These are phyloP conservation scores for Globisporangium nunn DNA, from an alignment of 352 stramenopile genomes.

Conservation along the genomic window DNA sequence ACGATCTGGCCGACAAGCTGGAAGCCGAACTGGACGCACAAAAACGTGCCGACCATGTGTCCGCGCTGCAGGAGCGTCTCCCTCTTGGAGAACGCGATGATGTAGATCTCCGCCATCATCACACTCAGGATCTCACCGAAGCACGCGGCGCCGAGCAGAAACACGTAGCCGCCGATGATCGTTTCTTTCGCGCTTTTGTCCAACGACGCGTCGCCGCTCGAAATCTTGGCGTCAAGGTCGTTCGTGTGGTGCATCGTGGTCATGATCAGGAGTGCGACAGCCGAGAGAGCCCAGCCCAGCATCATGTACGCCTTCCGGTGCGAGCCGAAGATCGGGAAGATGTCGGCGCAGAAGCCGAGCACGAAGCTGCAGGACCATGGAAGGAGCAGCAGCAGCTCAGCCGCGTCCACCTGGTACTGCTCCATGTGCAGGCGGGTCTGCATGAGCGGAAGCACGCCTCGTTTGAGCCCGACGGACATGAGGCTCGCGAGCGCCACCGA, in stretches of 20 bases:
- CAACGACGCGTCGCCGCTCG: slow-evolving; percentile 15
- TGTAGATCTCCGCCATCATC: slow-evolving; percentile 38
- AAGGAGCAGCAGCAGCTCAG: slow-evolving; percentile 24
- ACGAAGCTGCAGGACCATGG: slow-evolving; percentile 34
- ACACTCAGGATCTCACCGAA: slow-evolving; percentile 36
- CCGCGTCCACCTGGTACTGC: slow-evolving; percentile 28
- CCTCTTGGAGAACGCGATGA: slow-evolving; percentile 31
- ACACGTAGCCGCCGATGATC: slow-evolving; percentile 29
- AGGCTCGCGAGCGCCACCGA: slow-evolving; percentile 31
- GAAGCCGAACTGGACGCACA: slow-evolving; percentile 26
- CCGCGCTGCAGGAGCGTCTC: slow-evolving; percentile 21
- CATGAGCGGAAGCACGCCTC: slow-evolving; percentile 33
- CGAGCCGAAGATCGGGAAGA: slow-evolving; percentile 15
- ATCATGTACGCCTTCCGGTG: slow-evolving; percentile 21
- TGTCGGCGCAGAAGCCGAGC: slow-evolving; percentile 16
- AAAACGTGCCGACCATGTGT: slow-evolving; percentile 29
- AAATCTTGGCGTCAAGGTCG: slow-evolving; percentile 10
- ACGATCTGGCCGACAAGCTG: slow-evolving; percentile 32
- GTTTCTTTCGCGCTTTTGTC: slow-evolving; percentile 14
- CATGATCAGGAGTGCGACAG: slow-evolving; percentile 25
- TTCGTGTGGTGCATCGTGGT: slow-evolving; percentile 23
- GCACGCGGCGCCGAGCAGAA: slow-evolving; percentile 27
- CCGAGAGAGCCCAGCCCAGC: slow-evolving; percentile 15
- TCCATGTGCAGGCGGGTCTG: slow-evolving; percentile 27
- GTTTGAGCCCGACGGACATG: slow-evolving; percentile 36